Base-by-base conservation (phyloP, 2,329 filamentous ascomycete genomes). In the Penicillium freii region DNA sequence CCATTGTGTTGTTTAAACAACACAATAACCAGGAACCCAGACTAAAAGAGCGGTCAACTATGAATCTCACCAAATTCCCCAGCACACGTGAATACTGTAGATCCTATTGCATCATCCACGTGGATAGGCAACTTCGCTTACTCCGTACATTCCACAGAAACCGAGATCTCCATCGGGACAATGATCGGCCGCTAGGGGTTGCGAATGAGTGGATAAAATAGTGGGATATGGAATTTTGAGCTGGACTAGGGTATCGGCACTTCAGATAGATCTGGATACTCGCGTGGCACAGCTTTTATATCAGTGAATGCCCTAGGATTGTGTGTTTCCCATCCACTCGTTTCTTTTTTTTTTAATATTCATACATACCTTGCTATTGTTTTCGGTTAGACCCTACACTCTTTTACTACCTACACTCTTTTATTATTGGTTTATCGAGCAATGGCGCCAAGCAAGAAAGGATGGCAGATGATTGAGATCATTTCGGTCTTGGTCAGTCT, bases 401-500 rank as follows among this genome's bases (percentile, higher is more conserved):
- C 38, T 48, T 45, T 38, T n/a, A 21, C 2, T 21, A 21, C 47
- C 21, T 47, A 51, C 57, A 39, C 42, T 59, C 38, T 48, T 45
- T 38, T 13, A 6, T 47, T 45, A 43, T 19, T 53, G 29, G 21
- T 10, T 33, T 27, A 3, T 52, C 36, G 15, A 48, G 25, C 33
- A 40, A 73, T 72, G 70, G 54, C 62, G 53, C 52, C 66, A 13
- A 70, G 65, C 50, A 49, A 45, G 19, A 62, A 68, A 58, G 70
- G 70, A 27, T 53, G 56, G 54, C 52, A 65, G 54, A 71, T 71
- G 65, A 69, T 73, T 39, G 61, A 62, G 59, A 72, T 67, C 59
- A 59, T 73, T 36, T 59, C 69, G 42, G 69, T 68, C 56, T 62
- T 73, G 54, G 69, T 73, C 21, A 60, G 58, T 33, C 56, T 73